Percentiles rank a stretch among this genome's conserved stretches.
These are phyloP conservation scores for Polyplosphaeria fusca DNA, from an alignment of 495 filamentous ascomycete genomes.

Conservation along the genomic window DNA sequence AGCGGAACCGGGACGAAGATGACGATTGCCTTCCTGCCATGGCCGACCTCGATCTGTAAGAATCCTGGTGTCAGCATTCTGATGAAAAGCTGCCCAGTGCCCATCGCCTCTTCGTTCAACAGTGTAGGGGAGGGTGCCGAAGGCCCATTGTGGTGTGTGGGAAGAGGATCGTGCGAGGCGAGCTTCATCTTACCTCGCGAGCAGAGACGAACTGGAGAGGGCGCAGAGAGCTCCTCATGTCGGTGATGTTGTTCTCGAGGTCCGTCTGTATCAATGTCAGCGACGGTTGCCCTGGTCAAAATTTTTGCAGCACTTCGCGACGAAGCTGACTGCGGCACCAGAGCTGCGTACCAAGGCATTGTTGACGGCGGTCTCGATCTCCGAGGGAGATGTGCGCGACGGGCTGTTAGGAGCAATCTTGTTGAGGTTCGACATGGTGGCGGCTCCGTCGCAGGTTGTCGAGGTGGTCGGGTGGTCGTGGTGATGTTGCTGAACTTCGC, in stretches of 20 bases:
- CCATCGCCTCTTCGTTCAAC: constrained; percentile 57
- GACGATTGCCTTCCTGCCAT: constrained; percentile 99
- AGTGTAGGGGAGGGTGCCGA: constrained; percentile 17
- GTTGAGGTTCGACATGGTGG: constrained; percentile 61
- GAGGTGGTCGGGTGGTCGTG: background rate
- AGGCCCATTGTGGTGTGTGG: constrained; percentile 12
- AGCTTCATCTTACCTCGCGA: constrained; percentile 80
- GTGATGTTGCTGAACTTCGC: too few species aligned
- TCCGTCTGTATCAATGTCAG: constrained; percentile 47
- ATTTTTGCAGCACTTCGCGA: background rate
- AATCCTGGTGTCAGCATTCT: constrained; percentile 71
- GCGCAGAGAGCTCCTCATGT: constrained; percentile 87
- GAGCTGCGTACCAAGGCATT: constrained; percentile 51
- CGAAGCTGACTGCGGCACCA: background rate
- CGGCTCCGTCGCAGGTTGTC: constrained; percentile 24
- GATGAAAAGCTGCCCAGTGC: constrained; percentile 47
- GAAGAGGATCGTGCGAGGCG: constrained; percentile 19
- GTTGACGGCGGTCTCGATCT: constrained; percentile 92
- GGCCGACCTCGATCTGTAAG: constrained; percentile 95
- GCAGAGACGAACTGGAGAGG: constrained; percentile 97
- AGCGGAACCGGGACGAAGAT: constrained; percentile 99
- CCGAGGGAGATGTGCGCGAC: constrained; percentile 86
- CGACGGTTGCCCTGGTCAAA: background rate
- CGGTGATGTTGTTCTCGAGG: constrained; percentile 94
- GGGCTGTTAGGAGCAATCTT: constrained; percentile 98